Conservation (phyloP, 148 eudicot species). For the Rhododendron kiyosumense region DNA sequence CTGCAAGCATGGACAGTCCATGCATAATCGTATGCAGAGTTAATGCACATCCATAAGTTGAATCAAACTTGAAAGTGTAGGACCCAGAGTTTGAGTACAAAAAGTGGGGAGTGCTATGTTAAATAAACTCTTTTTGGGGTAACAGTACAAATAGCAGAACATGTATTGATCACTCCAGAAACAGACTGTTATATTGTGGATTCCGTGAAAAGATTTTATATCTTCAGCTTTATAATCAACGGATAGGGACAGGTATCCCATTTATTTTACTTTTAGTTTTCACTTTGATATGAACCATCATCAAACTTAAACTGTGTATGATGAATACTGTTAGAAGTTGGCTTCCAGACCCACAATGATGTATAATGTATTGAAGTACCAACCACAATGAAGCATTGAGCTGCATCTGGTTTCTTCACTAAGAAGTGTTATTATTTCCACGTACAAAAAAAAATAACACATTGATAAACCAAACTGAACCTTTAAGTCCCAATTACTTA, state of each 20-base stretch:
- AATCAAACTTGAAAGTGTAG: neutral
- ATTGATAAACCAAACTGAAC: neutral
- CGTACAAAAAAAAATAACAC: neutral
- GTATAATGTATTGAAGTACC: too few relatives aligned
- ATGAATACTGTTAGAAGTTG: neutral
- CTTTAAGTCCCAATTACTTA: too few relatives aligned
- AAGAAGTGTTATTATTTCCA: neutral
- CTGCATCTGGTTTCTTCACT: neutral
- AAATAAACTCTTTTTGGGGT: neutral
- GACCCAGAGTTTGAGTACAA: neutral
- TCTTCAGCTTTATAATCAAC: neutral
- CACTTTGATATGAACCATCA: neutral
- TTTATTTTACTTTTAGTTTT: neutral
- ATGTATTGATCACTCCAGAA: neutral
- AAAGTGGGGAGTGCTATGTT: neutral
- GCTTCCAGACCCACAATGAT: neutral
- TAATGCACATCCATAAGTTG: neutral
- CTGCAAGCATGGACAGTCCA: constrained; percentile 26
- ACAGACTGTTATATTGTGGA: neutral
- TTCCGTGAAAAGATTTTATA: neutral
- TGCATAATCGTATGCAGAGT: neutral
- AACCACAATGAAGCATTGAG: neutral
- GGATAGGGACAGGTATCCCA: neutral
- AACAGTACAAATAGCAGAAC: neutral
- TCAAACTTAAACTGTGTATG: neutral